phyloP scores from a whole-genome alignment of 192 early-diverging fungal genomes.

The Thamnidium elegans region DNA sequence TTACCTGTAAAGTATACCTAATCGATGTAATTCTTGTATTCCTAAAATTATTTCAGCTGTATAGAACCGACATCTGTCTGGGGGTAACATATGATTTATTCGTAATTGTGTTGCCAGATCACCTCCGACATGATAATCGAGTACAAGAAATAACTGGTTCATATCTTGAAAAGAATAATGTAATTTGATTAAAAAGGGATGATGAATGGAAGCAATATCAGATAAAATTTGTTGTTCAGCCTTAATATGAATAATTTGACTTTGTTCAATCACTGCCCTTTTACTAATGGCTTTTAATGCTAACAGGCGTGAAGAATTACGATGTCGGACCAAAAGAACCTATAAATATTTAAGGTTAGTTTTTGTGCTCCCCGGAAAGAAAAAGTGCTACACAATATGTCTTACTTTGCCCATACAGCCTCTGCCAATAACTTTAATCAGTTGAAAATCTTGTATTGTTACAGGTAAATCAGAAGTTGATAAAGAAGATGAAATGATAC shows the following conservation, averaged over 20 bases:
- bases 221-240: slow-evolving; percentile 81
- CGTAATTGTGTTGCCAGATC: slow-evolving; percentile 87
- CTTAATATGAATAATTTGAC: slow-evolving; percentile 76
- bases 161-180: slow-evolving; percentile 89
- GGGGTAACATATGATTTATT: slow-evolving; percentile 49
- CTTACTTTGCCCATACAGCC: slow-evolving; percentile 58
- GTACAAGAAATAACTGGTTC: slow-evolving; percentile 80
- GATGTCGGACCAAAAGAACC: slow-evolving; percentile 18
- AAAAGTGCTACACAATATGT: neutral
- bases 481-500: neutral
- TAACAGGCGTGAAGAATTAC: slow-evolving; percentile 26
- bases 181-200: slow-evolving; percentile 91
- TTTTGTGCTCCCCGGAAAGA: neutral
- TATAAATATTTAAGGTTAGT: neutral
- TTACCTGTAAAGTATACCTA: slow-evolving; percentile 80
- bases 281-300: slow-evolving; percentile 57
- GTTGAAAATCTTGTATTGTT: slow-evolving; percentile 46
- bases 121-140: slow-evolving; percentile 89
- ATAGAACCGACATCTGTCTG: slow-evolving; percentile 81
- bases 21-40: slow-evolving; percentile 80
- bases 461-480: slow-evolving; percentile 16
- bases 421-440: slow-evolving; percentile 52
- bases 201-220: slow-evolving; percentile 51
- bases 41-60: slow-evolving; percentile 83
- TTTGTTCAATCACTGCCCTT: slow-evolving; percentile 61